Evolutionary conservation across 345 rosid genomes (phyloP), one percentile per base, ranked within the genome.

Genomic region (Psidium friedrichsthalianum): DNA sequence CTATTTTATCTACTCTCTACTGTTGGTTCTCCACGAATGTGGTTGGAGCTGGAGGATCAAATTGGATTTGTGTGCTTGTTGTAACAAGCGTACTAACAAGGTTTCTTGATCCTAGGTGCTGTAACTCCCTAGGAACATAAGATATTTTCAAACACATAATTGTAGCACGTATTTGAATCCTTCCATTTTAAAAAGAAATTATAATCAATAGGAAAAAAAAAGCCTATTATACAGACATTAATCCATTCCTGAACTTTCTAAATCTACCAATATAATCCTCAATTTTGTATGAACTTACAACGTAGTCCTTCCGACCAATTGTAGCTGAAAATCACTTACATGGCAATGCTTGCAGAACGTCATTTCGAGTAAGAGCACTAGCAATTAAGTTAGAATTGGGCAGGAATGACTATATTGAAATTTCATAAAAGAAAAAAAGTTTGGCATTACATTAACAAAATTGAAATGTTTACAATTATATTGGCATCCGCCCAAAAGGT

Each of bases 311-410:
- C 21, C 2, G 13, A 1, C 20, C 44, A 64, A 32, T 36, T 64
- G 21, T 22, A 42, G 1, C 8, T 1, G 0, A 14, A 64, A 29
- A 16, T 32, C 0, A 1, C 22, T 16, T 6, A 32, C 22, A 4
- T 16, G 44, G 20, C 10, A 3, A 64, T 64, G 32, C 22, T 32
- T 5, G 3, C 16, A 64, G 4, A 18, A 8, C 6, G 8, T 15
- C 42, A 32, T 64, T 32, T 64, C 21, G 18, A 40, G 12, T 32
- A 32, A 64, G 44, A 2, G 8, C 11, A 8, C 36, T 64, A 8
- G 0, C 1, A 32, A 29, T 29, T 16, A 64, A 5, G 44, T 0
- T 12, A 3, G 32, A 29, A 32, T 32, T 29, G 11, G 0, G n/a
- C 1, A 0, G 8, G 1, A 32, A 29, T 14, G 11, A 16, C 10